Base-by-base conservation (phyloP, 306 rosid genomes). In the Vachellia pachyceras region DNA sequence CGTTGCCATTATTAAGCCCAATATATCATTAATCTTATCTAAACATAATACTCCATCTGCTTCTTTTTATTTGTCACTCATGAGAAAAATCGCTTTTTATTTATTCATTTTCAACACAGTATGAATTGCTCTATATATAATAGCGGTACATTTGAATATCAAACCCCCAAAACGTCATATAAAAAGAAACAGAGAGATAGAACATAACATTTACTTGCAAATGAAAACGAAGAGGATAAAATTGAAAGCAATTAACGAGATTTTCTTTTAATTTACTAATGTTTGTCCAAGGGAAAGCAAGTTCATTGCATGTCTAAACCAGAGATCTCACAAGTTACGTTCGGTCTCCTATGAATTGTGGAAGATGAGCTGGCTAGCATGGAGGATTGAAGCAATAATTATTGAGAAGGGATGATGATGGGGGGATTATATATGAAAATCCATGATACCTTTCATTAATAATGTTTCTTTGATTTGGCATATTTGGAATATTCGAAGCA, bases 401-500 rank as follows among this genome's bases (percentile, higher is more conserved):
- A 25, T 61, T 61, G 39, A n/a, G 68, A 29, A 29, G 66, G 39
- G 58, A 36, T 1, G n/a, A n/a, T n/a, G n/a, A n/a, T n/a, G n/a
- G n/a, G n/a, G n/a, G n/a, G n/a, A n/a, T n/a, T n/a, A n/a, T n/a
- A n/a, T n/a, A n/a, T n/a, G n/a, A n/a, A n/a, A 29, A 29, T 25
- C 40, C 40, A 61, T 10, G 67, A 60, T 25, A 4, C 69, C 41
- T 25, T 77, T 78, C 80, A 8, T 49, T 41, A 15, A 55, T 45
- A 4, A 5, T 20, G 12, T 46, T 61, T 67, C 63, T 80, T 66
- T 47, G 57, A n/a, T 65, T 54, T 17, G 71, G 45, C 36, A 47
- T 47, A 13, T 14, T 67, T n/a, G 73, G 88, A 85, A 80, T 80
- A 85, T 85, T 83, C 76, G n/a, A 12, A 55, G 73, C 72, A 52